These are phyloP conservation scores for Fraxinus nigra DNA, from an alignment of 305 asterid species.

Conservation along the genomic window DNA sequence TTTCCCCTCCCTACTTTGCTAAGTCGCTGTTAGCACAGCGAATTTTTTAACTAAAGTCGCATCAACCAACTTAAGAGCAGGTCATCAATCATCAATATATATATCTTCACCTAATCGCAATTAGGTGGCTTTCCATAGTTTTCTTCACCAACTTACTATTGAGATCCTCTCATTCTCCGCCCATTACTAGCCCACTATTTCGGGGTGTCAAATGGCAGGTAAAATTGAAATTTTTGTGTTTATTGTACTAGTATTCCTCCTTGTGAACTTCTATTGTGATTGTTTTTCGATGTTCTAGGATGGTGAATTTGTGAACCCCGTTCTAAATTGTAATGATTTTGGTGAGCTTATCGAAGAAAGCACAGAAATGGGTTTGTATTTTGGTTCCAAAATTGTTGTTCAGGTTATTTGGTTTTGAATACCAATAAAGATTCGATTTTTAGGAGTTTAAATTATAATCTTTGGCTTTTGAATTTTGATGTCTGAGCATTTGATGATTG, in stretches of 20 bases:
- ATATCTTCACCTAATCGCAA: constrained; percentile 26
- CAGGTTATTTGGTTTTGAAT: constrained; percentile 2
- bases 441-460: neutral
- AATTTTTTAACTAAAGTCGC: neutral
- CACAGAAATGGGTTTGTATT: no score
- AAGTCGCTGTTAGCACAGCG: neutral
- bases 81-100: neutral
- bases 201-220: constrained; percentile 41
- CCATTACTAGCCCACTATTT: neutral
- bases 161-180: constrained; percentile 22
- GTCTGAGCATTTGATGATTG: constrained; percentile 6
- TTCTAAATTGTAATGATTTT: neutral
- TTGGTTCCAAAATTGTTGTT: neutral
- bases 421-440: neutral
- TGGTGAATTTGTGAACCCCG: neutral
- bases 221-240: neutral
- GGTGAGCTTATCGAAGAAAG: neutral
- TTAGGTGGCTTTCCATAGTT: constrained; percentile 21
- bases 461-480: neutral
- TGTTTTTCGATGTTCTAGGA: neutral
- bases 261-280: neutral
- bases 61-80: neutral
- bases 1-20: neutral
- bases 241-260: neutral
- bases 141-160: constrained; percentile 22